Evolutionary conservation across 2,329 filamentous ascomycete species (phyloP).

Genomic region (Colletotrichum lindemuthianum): DNA sequence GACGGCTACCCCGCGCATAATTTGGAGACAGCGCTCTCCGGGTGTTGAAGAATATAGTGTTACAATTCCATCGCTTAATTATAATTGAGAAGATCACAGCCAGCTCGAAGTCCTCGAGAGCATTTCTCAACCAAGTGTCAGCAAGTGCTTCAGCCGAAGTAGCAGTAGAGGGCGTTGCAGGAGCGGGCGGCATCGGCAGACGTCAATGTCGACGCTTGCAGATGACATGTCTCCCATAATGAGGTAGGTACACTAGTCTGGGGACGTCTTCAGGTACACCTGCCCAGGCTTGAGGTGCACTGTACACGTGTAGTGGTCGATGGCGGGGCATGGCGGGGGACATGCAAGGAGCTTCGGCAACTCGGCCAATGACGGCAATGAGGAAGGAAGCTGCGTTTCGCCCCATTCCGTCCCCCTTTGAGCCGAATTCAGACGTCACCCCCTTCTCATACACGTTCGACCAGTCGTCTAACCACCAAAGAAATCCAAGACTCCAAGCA

Average conservation of each 20-base stretch:
- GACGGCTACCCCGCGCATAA: constrained; percentile 24
- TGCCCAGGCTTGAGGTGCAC: too few relatives aligned
- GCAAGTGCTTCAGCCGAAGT: background rate
- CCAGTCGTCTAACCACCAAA: background rate
- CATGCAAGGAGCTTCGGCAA: constrained; percentile 49
- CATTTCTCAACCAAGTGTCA: too few relatives aligned
- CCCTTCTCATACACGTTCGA: constrained; percentile 15
- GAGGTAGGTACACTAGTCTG: constrained; percentile 4
- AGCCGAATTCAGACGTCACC: constrained; percentile 45
- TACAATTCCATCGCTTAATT: too few relatives aligned
- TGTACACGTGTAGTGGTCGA: background rate
- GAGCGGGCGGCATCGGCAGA: constrained; percentile 26
- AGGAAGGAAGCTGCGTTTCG: constrained; percentile 31
- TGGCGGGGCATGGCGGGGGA: constrained; percentile 34
- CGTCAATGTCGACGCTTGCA: constrained; percentile 22
- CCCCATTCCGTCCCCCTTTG: constrained; percentile 45
- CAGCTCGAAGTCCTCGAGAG: too few relatives aligned
- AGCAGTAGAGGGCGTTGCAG: constrained; percentile 19
- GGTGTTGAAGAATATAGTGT: background rate
- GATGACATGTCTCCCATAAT: constrained; percentile 14
- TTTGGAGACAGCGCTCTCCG: constrained; percentile 8
- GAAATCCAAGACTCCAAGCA: background rate
- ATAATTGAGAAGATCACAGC: too few relatives aligned
- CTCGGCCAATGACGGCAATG: constrained; percentile 57
- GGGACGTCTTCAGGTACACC: background rate